These are phyloP conservation scores for Podospora pseudocomata DNA, from an alignment of 495 filamentous ascomycete species.

Conservation along the genomic window DNA sequence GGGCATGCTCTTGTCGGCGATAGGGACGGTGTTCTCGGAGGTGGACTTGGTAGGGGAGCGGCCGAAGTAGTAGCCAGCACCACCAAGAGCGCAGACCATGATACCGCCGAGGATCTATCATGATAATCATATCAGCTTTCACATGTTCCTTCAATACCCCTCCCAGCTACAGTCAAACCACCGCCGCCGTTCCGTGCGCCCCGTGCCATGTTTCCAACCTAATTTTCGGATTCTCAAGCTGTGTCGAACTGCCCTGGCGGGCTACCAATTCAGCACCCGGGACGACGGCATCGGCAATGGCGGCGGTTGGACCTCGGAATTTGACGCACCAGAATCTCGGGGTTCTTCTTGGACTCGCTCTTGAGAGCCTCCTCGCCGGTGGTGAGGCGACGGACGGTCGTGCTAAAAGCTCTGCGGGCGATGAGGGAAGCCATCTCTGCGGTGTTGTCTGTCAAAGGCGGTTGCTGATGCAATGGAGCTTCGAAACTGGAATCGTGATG, in stretches of 20 bases:
- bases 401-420: constrained; percentile 47
- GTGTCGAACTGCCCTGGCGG: neutral
- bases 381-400: constrained; percentile 42
- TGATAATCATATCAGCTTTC: constrained; percentile 22
- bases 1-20: constrained; percentile 74
- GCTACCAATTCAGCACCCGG: neutral
- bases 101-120: constrained; percentile 79
- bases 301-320: constrained; percentile 11
- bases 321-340: constrained; percentile 48
- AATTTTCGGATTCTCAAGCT: neutral
- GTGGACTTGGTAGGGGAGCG: constrained; percentile 79
- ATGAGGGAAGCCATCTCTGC: constrained; percentile 46
- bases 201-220: neutral
- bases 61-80: constrained; percentile 86
- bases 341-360: constrained; percentile 50
- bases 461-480: constrained; percentile 21
- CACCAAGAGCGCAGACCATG: constrained; percentile 82
- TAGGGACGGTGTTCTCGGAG: constrained; percentile 73
- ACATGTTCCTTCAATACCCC: neutral
- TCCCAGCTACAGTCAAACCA: neutral
- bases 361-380: constrained; percentile 42
- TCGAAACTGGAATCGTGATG: constrained; percentile 11
- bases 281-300: neutral
- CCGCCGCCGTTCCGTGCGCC: neutral
- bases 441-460: constrained; percentile 10